Base-by-base conservation (phyloP, 805 yeast species). In the Yamadazyma ubonensis region DNA sequence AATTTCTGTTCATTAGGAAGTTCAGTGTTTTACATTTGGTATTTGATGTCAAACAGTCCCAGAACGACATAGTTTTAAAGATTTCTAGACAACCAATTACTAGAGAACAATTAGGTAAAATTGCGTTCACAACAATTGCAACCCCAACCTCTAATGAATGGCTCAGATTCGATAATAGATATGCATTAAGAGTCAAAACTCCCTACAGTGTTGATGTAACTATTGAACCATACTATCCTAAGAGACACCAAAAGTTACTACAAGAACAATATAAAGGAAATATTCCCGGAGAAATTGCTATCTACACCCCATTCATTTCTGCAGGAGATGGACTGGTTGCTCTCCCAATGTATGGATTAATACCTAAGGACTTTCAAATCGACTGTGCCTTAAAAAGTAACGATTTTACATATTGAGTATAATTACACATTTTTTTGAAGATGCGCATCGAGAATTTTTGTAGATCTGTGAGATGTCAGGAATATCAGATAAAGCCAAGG, bases 401-500 rank as follows among this genome's bases (percentile, higher is more conserved):
- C 25, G 35, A 32, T 6, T 32, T 32, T 11, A 32, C 35, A 8
- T 21, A 33, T 33, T 17, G 17, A 16, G 10, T 8, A 16, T 17
- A 16, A 5, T 23, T 6, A 23, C 7, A 10, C 4, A 10, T 3
- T 23, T 10, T 6, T 10, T 23, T 23, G 33, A 17, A 18, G 33
- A 30, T 28, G 33, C 39, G 34, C 39, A 36, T 29, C 34, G 34
- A 36, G 34, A 29, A 29, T 15, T 35, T 35, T 35, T 9, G 14
- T n/a, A 17, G 19, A 17, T 21, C 26, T 6, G 15, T 12, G 16
- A 14, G 20, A 35, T 35, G 38, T 15, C 41, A 22, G 38, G 16
- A n/a, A 14, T 46, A 7, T 60, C 70, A 6, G 74, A 69, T 22
- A 61, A 57, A 33, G 88, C 95, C 0, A 66, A 67, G 42, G 60